These are phyloP conservation scores for Tetracentron sinense DNA, from an alignment of 164 flowering plant genomes.

Conservation along the genomic window DNA sequence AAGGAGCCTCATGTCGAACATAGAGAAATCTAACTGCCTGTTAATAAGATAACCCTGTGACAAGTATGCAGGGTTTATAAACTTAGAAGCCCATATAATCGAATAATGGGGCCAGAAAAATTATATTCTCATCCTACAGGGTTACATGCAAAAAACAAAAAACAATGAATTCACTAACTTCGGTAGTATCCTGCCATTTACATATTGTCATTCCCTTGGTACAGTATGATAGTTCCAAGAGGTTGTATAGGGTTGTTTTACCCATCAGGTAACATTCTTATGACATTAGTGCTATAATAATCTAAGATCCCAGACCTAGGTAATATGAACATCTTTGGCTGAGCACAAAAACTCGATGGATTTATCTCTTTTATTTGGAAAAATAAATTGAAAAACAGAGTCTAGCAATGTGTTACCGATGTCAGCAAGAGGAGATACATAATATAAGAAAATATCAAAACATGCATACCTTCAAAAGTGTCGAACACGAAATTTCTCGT, in stretches of 20 bases:
- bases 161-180: background rate
- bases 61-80: too few species aligned
- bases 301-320: background rate
- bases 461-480: constrained; percentile 46
- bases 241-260: background rate
- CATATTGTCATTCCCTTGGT: background rate
- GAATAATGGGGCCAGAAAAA: too few species aligned
- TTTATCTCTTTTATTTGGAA: too few species aligned
- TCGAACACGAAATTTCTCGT: constrained; percentile 39
- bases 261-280: background rate
- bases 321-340: background rate
- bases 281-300: background rate
- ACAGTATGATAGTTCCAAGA: background rate
- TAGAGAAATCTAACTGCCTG: too few species aligned
- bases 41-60: too few species aligned
- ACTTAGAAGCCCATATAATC: too few species aligned
- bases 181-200: background rate
- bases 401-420: background rate
- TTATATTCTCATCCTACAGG: too few species aligned
- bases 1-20: too few species aligned
- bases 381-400: background rate
- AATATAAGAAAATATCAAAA: background rate
- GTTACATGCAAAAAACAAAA: background rate
- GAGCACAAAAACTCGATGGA: background rate
- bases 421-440: background rate